Conservation (phyloP, 768 basidiomycete genomes). For the Rhodosporidiobolus sp. region DNA sequence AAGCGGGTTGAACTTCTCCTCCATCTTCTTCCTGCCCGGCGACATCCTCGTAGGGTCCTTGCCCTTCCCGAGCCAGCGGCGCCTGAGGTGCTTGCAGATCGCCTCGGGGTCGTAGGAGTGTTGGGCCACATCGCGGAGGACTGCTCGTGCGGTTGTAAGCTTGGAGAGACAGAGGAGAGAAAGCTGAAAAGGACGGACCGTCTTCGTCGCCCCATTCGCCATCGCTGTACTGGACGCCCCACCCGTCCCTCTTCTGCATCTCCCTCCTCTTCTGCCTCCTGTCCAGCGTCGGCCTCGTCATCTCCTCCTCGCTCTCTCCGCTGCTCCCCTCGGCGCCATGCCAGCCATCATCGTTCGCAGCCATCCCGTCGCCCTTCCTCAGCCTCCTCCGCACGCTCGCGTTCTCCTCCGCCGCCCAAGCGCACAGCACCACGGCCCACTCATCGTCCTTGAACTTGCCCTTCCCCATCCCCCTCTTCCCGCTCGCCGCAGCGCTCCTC, state of each 20-base stretch:
- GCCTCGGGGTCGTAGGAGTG: neutral
- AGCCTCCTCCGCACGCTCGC: neutral
- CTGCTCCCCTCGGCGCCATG: too few relatives aligned
- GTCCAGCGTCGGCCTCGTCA: neutral
- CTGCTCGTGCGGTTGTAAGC: neutral
- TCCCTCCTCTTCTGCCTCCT: neutral
- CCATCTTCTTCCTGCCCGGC: neutral
- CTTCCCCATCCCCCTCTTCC: neutral
- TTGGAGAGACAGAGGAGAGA: neutral
- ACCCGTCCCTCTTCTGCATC: neutral
- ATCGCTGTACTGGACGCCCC: neutral
- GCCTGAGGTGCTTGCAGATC: conserved; percentile 11
- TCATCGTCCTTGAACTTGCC: conserved; percentile 3
- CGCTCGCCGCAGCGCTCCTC: too few relatives aligned
- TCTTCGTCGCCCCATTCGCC: neutral
- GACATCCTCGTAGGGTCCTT: conserved; percentile 18
- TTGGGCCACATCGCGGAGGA: neutral
- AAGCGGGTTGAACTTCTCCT: conserved; percentile 27
- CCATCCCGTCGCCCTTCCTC: neutral
- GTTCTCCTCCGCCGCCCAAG: neutral
- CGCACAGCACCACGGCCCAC: neutral
- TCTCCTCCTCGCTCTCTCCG: neutral
- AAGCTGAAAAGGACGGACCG: neutral
- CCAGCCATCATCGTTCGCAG: neutral
- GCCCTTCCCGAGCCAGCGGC: conserved; percentile 25